These are phyloP conservation scores for Fusarium sp. DNA, from an alignment of 2,329 filamentous ascomycete genomes.

Conservation along the genomic window DNA sequence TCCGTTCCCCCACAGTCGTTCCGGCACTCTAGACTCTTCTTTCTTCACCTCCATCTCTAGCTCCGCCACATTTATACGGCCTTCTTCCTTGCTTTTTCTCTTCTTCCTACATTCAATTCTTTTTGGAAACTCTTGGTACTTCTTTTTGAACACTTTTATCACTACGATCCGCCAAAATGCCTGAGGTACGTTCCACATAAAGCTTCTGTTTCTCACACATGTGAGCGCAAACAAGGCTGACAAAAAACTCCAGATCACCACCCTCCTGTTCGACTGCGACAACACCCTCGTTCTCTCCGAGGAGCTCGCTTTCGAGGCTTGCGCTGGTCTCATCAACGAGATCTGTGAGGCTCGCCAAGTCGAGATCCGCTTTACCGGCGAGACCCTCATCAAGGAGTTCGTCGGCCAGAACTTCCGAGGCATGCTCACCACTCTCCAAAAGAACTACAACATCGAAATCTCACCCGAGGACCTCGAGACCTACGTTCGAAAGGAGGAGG, in stretches of 20 bases:
- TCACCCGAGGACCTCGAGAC: constrained; percentile 75
- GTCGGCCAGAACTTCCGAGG: constrained; percentile 96
- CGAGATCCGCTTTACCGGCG: constrained; percentile 79
- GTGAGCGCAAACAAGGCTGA: constrained; percentile 6
- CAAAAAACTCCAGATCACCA: constrained; percentile 66
- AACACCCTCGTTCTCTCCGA: constrained; percentile 96
- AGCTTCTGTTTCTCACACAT: background rate
- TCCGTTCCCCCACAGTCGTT: constrained; percentile 35
- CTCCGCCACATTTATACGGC: constrained; percentile 26
- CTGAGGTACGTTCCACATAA: constrained; percentile 48
- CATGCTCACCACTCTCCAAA: constrained; percentile 85
- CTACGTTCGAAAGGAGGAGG: constrained; percentile 85
- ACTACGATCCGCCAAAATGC: constrained; percentile 51
- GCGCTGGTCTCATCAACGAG: constrained; percentile 89
- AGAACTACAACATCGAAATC: constrained; percentile 82
- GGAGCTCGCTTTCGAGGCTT: constrained; percentile 91
- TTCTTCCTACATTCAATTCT: constrained; percentile 29
- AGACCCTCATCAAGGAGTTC: constrained; percentile 85
- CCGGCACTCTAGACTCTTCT: constrained; percentile 20
- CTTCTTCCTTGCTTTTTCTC: constrained; percentile 23
- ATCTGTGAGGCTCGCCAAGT: constrained; percentile 79
- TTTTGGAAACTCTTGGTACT: background rate
- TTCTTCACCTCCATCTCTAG: constrained; percentile 15
- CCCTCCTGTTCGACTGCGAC: constrained; percentile 84
- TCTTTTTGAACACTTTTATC: constrained; percentile 3